Conservation (phyloP, 2,329 filamentous ascomycete genomes). For the Diplocarpon mali region DNA sequence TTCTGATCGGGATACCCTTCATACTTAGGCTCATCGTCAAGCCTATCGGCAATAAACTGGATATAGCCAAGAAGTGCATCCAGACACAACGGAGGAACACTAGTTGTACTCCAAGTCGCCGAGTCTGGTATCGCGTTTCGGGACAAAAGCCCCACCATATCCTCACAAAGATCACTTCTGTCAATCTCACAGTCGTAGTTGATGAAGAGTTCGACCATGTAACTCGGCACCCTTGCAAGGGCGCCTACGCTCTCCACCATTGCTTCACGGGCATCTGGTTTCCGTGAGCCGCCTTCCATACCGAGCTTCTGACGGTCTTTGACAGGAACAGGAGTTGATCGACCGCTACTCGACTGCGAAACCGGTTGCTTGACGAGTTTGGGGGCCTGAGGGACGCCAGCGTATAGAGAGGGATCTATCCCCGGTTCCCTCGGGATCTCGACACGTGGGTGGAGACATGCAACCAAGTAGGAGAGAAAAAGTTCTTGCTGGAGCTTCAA, state of each 20-base stretch:
- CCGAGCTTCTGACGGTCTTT: constrained; percentile 89
- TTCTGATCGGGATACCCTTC: constrained; percentile 58
- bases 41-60: constrained; percentile 79
- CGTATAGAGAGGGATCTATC: constrained; percentile 84
- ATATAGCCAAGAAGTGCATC: constrained; percentile 86
- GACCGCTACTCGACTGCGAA: constrained; percentile 65
- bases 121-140: constrained; percentile 94
- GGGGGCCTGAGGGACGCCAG: constrained; percentile 84
- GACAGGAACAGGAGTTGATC: constrained; percentile 80
- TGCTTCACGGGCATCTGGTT: constrained; percentile 89
- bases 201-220: constrained; percentile 90
- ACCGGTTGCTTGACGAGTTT: constrained; percentile 72
- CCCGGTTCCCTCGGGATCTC: constrained; percentile 84
- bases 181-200: constrained; percentile 98
- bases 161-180: constrained; percentile 82
- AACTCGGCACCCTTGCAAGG: constrained; percentile 82
- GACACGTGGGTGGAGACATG: constrained; percentile 85
- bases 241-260: constrained; percentile 97
- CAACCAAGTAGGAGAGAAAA: constrained; percentile 87
- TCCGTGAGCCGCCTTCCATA: constrained; percentile 80
- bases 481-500: constrained; percentile 95
- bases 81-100: constrained; percentile 87
- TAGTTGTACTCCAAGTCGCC: constrained; percentile 97
- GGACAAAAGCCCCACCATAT: constrained; percentile 85
- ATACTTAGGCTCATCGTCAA: constrained; percentile 56